phyloP scores from a whole-genome alignment of 2,329 filamentous ascomycete genomes.

The Alternaria alternata region DNA sequence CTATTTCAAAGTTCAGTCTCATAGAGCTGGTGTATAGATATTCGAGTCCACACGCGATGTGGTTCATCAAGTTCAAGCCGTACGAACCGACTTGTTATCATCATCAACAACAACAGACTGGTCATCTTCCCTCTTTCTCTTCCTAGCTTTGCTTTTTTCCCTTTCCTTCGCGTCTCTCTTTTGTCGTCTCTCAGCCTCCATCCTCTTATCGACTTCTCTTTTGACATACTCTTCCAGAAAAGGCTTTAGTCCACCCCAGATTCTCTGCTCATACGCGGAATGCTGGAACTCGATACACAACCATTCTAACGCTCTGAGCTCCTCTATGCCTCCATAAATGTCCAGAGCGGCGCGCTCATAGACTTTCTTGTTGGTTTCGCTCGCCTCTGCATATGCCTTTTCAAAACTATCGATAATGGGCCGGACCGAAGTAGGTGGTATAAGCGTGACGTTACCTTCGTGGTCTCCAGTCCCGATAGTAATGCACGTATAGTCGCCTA shows the following conservation, averaged over 20 bases:
- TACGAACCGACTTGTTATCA: background rate
- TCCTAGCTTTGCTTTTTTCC: background rate
- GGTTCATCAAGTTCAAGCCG: background rate
- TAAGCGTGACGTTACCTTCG: slow-evolving; percentile 8
- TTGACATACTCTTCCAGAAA: slow-evolving; percentile 1
- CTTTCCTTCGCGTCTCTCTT: background rate
- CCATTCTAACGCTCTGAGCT: slow-evolving; percentile 14
- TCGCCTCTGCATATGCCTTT: slow-evolving; percentile 7
- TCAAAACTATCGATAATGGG: slow-evolving; percentile 3
- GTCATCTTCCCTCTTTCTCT: background rate
- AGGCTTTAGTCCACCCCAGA: slow-evolving; percentile 8
- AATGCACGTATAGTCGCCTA: background rate
- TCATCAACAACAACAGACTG: background rate
- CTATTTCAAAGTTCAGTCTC: background rate
- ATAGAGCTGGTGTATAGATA: background rate
- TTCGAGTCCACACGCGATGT: background rate
- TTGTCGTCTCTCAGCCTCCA: background rate
- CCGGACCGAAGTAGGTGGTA: slow-evolving; percentile 8
- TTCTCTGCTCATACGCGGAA: slow-evolving; percentile 3
- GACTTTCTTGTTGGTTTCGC: background rate
- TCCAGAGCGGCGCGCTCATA: slow-evolving; percentile 15
- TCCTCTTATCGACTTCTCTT: background rate
- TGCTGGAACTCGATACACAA: slow-evolving; percentile 9
- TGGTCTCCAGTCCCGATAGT: slow-evolving; percentile 12
- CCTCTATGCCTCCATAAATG: slow-evolving; percentile 8